Evolutionary conservation across 1,284 basidiomycete species (phyloP), one percentile per base, ranked within the genome.

Genomic region (Trichosporon sp.): DNA sequence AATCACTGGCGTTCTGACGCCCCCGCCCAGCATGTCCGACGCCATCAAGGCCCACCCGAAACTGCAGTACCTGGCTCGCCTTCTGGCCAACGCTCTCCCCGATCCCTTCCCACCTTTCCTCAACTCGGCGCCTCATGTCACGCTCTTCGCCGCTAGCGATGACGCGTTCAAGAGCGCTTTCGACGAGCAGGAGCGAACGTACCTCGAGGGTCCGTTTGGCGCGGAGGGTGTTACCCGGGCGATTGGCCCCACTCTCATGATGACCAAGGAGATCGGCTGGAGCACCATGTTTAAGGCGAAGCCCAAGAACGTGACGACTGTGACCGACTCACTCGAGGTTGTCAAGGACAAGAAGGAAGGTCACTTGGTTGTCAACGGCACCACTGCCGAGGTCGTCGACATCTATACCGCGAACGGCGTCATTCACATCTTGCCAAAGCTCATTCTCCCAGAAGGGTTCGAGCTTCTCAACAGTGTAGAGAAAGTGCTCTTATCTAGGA

Each of bases 361-460:
- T 8, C 86, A 86, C 70, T 86, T 89, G 31, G 85, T 80, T 27
- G 85, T 95, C 47, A 91, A 91, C 62, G 86, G 86, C 29, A 89
- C 92, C 1, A 83, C 70, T 0, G 76, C 94, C 31, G 78, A 89
- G 8, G 85, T 89, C 18, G 87, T 89, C 4, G 94, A 98, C 78
- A 89, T 95, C 58, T 93, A 95, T 75, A 93, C 93, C 2, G 90
- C 92, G n/a, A 98, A 98, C 75, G 95, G 95, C 63, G 97, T 98
- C 53, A 81, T 98, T 23, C 97, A 99, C 81, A 87, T 95, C 58
- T 87, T 99, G 51, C 91, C 92, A 9, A 87, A 88, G 13, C 87
- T 99, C 25, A 88, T 99, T 13, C 81, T 97, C 13, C 92, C 94
- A 1, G 86, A 88, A 0, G 86, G 91, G 34, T 88, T 99, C 60